Evolutionary conservation across 2,329 filamentous ascomycete genomes (phyloP).

Genomic region (Chaetomiaceae sp.): DNA sequence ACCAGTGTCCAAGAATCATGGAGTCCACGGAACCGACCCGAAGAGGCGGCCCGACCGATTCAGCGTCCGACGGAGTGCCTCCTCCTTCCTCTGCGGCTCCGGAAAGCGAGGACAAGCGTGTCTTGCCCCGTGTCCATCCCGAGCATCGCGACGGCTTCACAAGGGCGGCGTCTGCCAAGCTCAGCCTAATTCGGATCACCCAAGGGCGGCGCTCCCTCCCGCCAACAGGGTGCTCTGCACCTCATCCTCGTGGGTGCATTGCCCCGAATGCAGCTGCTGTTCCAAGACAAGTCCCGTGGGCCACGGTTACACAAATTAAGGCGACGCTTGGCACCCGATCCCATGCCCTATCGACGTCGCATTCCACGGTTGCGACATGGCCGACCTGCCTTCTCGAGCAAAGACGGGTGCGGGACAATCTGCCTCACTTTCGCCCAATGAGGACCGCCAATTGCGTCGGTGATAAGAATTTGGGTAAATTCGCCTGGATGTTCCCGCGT

Average conservation of each 20-base stretch:
- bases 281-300: slow-evolving; percentile 8
- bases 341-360: slow-evolving; percentile 18
- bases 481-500: slow-evolving; percentile 16
- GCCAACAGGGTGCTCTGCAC: neutral
- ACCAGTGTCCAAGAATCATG: neutral
- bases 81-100: no score
- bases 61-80: no score
- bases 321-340: slow-evolving; percentile 21
- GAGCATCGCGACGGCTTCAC: no score
- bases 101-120: no score
- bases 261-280: neutral
- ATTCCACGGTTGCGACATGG: slow-evolving; percentile 23
- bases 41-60: no score
- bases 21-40: neutral
- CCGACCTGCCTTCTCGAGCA: slow-evolving; percentile 29
- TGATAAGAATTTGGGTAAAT: slow-evolving; percentile 28
- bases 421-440: slow-evolving; percentile 20
- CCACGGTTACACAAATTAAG: slow-evolving; percentile 22
- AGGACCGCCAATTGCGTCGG: slow-evolving; percentile 16
- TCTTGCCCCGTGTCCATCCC: no score
- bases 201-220: neutral
- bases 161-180: neutral
- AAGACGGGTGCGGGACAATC: slow-evolving; percentile 11
- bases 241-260: slow-evolving; percentile 2
- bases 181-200: slow-evolving; percentile 11